Base-by-base conservation (phyloP, 2,329 filamentous ascomycete species). In the Colletotrichum sp. region DNA sequence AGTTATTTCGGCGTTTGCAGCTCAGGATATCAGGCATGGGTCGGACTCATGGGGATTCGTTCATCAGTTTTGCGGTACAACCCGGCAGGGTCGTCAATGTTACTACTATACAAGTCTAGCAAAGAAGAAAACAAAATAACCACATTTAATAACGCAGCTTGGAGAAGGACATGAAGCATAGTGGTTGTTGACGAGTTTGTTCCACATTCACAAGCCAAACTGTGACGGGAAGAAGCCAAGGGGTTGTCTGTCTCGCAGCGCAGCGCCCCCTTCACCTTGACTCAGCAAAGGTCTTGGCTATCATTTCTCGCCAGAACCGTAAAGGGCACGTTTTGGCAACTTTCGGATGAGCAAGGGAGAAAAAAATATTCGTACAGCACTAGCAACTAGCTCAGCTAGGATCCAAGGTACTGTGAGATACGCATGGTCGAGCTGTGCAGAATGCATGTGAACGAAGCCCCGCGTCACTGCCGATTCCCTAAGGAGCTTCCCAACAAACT, bases 21-120 rank as follows among this genome's bases (percentile, higher is more conserved):
- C 69, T 71, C 55, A 52, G 69, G 69, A 39, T 71, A 71, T 39
- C 62, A 44, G 25, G 61, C 69, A 71, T 39, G 22, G 62, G n/a
- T 59, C 15, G 55, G 55, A n/a, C 34, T 66, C 22, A 66, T 4
- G 59, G 59, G 44, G 30, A 9, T 44, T 39, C 32, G 11, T 44
- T 64, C n/a, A 36, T 25, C 13, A 25, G 8, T 44, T 44, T 39
- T 39, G n/a, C 11, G 44, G 44, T 22, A 52, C 13, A 6, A 11
- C 44, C 44, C n/a, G 44, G n/a, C n/a, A 52, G 44, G 44, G n/a
- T 52, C 12, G 11, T 52, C 44, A 22, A 13, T 52, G n/a, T 52
- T 52, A 52, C 44, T 8, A 52, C 5, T 22, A 13, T 52, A 22
- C 11, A 13, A 52, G 44, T 13, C n/a, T 11, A 22, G 44, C n/a